Percentiles rank a stretch among this genome's conserved stretches.
phyloP scores from a whole-genome alignment of 371 early-diverging fungal species.

The Saksenaea vasiformis region DNA sequence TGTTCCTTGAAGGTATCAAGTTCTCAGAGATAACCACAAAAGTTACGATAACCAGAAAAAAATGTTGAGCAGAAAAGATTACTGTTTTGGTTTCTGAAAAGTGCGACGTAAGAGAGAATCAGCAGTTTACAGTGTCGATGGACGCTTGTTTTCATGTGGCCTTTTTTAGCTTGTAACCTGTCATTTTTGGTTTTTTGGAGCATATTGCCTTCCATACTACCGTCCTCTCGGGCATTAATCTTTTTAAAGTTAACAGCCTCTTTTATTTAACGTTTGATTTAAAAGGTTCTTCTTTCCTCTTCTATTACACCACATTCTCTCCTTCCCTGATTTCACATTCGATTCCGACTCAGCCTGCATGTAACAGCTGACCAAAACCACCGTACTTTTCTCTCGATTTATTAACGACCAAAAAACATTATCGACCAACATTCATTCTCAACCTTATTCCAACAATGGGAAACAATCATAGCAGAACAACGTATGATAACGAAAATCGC shows the following conservation, averaged over 20 bases:
- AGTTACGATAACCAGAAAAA: too few relatives aligned
- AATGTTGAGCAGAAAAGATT: too few relatives aligned
- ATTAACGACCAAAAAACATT: background rate
- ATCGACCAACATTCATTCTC: background rate
- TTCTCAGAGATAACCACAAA: too few relatives aligned
- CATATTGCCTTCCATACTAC: background rate
- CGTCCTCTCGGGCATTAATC: background rate
- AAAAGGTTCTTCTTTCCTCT: background rate
- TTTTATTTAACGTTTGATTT: background rate
- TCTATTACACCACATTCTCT: background rate
- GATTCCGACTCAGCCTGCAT: constrained; percentile 6
- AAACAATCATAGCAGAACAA: background rate
- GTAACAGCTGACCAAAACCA: background rate
- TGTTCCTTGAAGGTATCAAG: too few relatives aligned
- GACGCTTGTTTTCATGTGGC: background rate
- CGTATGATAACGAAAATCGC: background rate
- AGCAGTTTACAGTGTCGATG: background rate
- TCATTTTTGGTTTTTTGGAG: constrained; percentile 3
- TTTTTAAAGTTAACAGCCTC: background rate
- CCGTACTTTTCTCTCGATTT: background rate
- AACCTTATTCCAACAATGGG: constrained; percentile 1
- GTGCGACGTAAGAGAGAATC: background rate
- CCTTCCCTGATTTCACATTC: constrained; percentile 2
- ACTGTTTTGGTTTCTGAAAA: too few relatives aligned
- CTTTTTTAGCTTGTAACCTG: constrained; percentile 4